Base-by-base conservation (phyloP, 2,329 filamentous ascomycete species). In the Alternaria burnsii region DNA sequence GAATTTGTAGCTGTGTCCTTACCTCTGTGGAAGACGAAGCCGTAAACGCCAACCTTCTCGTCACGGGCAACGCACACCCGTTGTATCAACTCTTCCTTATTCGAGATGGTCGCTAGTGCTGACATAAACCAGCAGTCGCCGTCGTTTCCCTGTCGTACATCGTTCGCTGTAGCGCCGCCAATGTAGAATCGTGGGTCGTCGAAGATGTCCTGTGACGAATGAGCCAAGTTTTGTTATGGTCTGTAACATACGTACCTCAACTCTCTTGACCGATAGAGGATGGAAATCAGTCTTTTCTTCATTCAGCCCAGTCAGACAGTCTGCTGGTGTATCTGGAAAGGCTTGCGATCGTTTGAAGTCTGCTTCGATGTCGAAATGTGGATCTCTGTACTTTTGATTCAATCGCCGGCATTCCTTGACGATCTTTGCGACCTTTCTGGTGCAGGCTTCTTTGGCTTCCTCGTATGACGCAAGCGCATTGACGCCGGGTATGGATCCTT, bases 41-140 rank as follows among this genome's bases (percentile, higher is more conserved):
- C 92, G 68, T 95, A 95, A 1, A 94, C 91, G 12, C 92, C 92
- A 3, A 93, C 87, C 32, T 86, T 83, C 72, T 91, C 87, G 66
- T 95, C 87, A 12, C 87, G 85, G 5, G 87, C 89, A 48, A 95
- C 89, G 66, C 91, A 95, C 9, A 93, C 82, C 55, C 82, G 85
- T 75, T 93, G 88, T 54, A 95, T 91, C 62, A 94, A 77, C 0
- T 86, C 88, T 20, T 86, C 80, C 76, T 91, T 91, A 72, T 92
- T 92, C 67, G 88, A 89, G 62, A 96, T 84, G 0, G 91, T 92
- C 62, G 89, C 92, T 42, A 96, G 78, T 1, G 91, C 91, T 7
- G 93, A 90, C 81, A 97, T 88, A 58, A 95, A 87, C 92, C 92
- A 97, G 76, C 93, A 96, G 73, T 97, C 91, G 2, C 92, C 92